phyloP scores from a whole-genome alignment of 2,329 filamentous ascomycete genomes.

The Neofusicoccum parvum region DNA sequence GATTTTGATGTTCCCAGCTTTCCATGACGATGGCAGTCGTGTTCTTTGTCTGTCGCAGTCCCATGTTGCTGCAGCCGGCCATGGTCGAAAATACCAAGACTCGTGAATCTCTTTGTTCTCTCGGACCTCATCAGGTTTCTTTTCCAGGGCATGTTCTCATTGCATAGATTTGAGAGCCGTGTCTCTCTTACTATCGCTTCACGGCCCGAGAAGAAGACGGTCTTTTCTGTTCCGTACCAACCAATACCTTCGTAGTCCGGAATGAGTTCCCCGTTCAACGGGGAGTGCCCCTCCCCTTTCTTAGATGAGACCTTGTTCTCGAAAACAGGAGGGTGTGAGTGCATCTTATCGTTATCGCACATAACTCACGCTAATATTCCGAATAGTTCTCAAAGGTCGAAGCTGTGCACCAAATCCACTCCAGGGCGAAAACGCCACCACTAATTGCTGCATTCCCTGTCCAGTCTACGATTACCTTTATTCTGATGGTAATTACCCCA shows the following conservation, averaged over 20 bases:
- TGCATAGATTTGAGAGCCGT: not conserved
- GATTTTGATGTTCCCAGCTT: not conserved
- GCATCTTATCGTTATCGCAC: not conserved
- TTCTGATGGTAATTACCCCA: slow-evolving; percentile 47
- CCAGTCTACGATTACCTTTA: slow-evolving; percentile 75
- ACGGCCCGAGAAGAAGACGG: not conserved
- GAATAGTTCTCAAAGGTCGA: slow-evolving; percentile 26
- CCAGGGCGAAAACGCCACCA: slow-evolving; percentile 15
- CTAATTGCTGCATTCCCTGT: slow-evolving; percentile 76
- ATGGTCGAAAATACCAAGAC: not conserved
- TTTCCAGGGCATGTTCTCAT: not conserved
- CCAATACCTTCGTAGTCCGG: not conserved
- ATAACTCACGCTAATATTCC: not conserved
- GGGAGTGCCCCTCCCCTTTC: slow-evolving; percentile 29
- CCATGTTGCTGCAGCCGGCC: slow-evolving; percentile 11
- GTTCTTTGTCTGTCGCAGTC: slow-evolving; percentile 1
- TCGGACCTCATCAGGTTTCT: not conserved
- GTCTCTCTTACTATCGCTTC: not conserved
- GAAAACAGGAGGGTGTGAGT: slow-evolving; percentile 30
- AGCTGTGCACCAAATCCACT: slow-evolving; percentile 31
- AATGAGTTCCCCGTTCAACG: slow-evolving; percentile 3
- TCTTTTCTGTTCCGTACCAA: not conserved
- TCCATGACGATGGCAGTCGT: too few relatives aligned
- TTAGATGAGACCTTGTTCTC: slow-evolving; percentile 29
- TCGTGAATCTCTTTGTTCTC: not conserved